Evolutionary conservation across 306 rosid genomes (phyloP).

Genomic region (Medicago lupulina): DNA sequence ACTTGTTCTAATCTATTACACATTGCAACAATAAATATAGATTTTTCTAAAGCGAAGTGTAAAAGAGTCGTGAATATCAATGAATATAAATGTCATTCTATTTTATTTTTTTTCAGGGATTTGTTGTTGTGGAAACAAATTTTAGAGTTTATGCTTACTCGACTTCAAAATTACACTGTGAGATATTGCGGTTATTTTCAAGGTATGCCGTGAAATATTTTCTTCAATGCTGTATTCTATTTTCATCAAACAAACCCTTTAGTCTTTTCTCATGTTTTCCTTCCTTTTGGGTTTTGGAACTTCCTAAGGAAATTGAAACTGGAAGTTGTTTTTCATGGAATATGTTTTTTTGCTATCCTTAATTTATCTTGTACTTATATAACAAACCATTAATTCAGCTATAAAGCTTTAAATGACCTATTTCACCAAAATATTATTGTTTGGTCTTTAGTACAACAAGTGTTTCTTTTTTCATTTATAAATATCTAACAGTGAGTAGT

Average conservation of each 20-base stretch:
- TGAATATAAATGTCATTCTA: slow-evolving; percentile 14
- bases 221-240: slow-evolving; percentile 30
- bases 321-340: slow-evolving; percentile 26
- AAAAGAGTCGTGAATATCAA: slow-evolving; percentile 31
- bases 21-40: slow-evolving; percentile 22
- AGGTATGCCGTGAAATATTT: slow-evolving; percentile 55
- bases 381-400: slow-evolving; percentile 15
- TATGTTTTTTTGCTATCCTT: slow-evolving; percentile 14
- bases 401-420: slow-evolving; percentile 16
- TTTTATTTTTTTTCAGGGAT: slow-evolving; percentile 61
- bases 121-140: slow-evolving; percentile 93
- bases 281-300: background rate
- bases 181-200: slow-evolving; percentile 89
- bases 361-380: slow-evolving; percentile 10
- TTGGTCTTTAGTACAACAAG: slow-evolving; percentile 19
- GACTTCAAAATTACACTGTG: slow-evolving; percentile 86
- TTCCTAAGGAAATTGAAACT: background rate
- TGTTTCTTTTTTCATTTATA: slow-evolving; percentile 29
- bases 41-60: background rate
- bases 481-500: slow-evolving; percentile 31
- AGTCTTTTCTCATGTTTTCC: background rate
- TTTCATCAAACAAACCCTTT: slow-evolving; percentile 18
- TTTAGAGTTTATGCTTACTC: slow-evolving; percentile 94
- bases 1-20: background rate
- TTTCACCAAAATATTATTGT: slow-evolving; percentile 33